Base-by-base conservation (phyloP, 495 filamentous ascomycete genomes). In the Amphirosellinia nigrospora region DNA sequence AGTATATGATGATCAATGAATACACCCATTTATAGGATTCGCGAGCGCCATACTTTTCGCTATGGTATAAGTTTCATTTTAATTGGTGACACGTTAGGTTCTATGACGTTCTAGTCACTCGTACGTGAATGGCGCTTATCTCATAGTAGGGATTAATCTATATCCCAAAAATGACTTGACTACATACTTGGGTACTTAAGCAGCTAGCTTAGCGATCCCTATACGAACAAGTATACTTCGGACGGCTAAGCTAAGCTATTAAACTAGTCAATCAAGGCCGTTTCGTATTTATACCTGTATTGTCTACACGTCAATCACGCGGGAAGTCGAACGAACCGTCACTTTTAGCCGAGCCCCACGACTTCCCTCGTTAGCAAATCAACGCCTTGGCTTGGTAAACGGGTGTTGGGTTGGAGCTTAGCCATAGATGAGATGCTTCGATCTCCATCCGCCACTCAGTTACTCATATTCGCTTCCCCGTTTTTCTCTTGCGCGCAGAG, bases 1-100 rank as follows among this genome's bases (percentile, higher is more conserved):
- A 41, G 21, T 21, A 56, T 23, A 50, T 34, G 39, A 67, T 59
- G 53, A 67, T 67, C 52, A 36, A 67, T 59, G 39, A 67, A 67
- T 66, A 66, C 50, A 30, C 34, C 43, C 3, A 10, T 65, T 64
- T 36, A 36, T 50, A 64, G 4, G 28, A 64, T 34, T 48, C 28
- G 16, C 15, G 36, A 16, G 38, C 11, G 6, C 13, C 4, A 21
- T 23, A 50, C 45, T 0, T 7, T 48, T 7, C 4, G 21, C 10
- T 3, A 23, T 23, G 43, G 38, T 46, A 36, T 64, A 30, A 16
- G 21, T 32, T 64, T 5, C 1, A 34, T 21, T 36, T 50, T 13
- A 63, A 63, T 30, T 15, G 2, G 26, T 4, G 48, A 26, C 2
- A 52, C 4, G 7, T 41, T 4, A 32, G 26, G 21, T 2, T 28